Base-by-base conservation (phyloP, 331 rosid genomes). In the Telfairia occidentalis region DNA sequence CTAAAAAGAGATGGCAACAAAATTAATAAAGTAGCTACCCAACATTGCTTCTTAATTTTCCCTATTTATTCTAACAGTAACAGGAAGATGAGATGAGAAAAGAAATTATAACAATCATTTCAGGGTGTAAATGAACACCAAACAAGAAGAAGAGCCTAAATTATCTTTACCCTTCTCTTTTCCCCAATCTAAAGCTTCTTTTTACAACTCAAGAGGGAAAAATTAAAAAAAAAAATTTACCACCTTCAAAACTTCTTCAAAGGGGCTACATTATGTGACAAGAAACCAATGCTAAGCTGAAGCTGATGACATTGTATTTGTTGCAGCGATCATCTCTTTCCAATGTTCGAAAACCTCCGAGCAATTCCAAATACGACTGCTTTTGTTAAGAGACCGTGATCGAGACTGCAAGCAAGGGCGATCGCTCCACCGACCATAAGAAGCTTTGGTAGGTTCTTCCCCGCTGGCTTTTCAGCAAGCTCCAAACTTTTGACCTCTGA, bases 281-380 rank as follows among this genome's bases (percentile, higher is more conserved):
- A 42, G 73, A 42, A 42, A 67, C 53, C 54, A 40, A 67, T 67
- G 64, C 60, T 21, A 49, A 50, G 3, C 49, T 35, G 34, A 53
- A 53, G 15, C 66, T 37, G 35, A 37, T 35, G 35, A 11, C 9
- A 30, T n/a, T n/a, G 7, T 37, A 34, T 46, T 46, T 29, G 26
- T 48, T 18, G 42, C 7, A 15, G 10, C 4, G 9, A 74, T 88
- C 89, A 86, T 70, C 89, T 85, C 87, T 90, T 87, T 74, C 97
- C 97, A 2, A 90, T 87, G 64, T 87, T 90, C 0, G 87, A 92
- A 77, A 92, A 90, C 78, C 96, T 86, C 64, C 97, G 84, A 21
- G 97, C 98, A 24, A 95, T 89, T 69, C 98, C 98, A 59, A 95
- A 92, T 65, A 95, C 85, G 53, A 95, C 86, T 29, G 97, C 96